Evolutionary conservation across 2,329 filamentous ascomycete species (phyloP).

Genomic region (Colletotrichum magnum): DNA sequence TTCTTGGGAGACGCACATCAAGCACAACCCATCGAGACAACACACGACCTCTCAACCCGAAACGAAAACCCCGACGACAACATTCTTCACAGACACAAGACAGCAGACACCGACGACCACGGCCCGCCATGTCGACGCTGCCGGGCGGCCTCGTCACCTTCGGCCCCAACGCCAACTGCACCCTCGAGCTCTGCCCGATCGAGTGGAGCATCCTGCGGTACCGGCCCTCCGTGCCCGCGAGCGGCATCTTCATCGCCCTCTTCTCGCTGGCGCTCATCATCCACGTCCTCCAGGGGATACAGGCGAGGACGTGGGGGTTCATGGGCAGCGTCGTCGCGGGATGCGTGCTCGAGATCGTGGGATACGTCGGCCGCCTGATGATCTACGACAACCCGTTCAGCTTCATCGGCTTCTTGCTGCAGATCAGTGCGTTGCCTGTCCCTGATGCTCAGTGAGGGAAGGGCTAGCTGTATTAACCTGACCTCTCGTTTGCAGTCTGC

Average conservation of each 20-base stretch:
- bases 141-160: conserved; percentile 48
- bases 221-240: conserved; percentile 54
- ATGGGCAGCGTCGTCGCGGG: conserved; percentile 66
- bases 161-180: conserved; percentile 62
- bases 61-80: not conserved
- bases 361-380: conserved; percentile 72
- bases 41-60: not conserved
- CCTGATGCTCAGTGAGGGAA: not conserved
- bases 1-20: too few relatives aligned
- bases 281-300: conserved; percentile 58
- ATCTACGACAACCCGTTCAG: conserved; percentile 70
- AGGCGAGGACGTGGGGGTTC: conserved; percentile 60
- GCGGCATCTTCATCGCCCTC: conserved; percentile 53
- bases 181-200: conserved; percentile 60
- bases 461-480: too few relatives aligned
- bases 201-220: conserved; percentile 58
- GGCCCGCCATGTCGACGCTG: conserved; percentile 1
- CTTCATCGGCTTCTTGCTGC: conserved; percentile 72
- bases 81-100: too few relatives aligned
- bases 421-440: conserved; percentile 61
- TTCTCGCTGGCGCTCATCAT: conserved; percentile 59
- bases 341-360: conserved; percentile 70
- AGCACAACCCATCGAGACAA: too few relatives aligned
- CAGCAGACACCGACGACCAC: too few relatives aligned
- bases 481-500: too few relatives aligned